Conservation (phyloP, 352 stramenopile species). For the Pythium volutum region DNA sequence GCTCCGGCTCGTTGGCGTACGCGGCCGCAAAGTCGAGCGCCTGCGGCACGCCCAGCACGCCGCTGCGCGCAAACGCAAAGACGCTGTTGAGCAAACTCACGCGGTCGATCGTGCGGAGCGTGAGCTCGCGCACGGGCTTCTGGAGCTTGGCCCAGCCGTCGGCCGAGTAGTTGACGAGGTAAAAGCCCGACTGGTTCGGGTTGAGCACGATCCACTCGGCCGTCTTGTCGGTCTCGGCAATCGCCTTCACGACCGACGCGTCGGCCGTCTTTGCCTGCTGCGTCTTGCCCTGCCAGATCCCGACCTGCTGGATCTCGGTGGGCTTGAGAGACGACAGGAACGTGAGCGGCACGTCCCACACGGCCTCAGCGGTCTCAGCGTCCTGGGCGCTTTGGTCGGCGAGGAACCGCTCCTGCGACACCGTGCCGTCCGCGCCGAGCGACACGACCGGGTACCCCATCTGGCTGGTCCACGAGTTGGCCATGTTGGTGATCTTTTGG, state of each 20-base stretch:
- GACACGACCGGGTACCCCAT: slow-evolving; percentile 93
- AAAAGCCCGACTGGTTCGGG: slow-evolving; percentile 91
- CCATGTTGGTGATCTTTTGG: slow-evolving; percentile 91
- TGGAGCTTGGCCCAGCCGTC: slow-evolving; percentile 85
- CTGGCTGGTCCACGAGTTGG: slow-evolving; percentile 92
- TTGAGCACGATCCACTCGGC: slow-evolving; percentile 96
- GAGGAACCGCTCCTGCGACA: slow-evolving; percentile 94
- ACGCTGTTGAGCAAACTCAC: slow-evolving; percentile 91
- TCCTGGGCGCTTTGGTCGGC: slow-evolving; percentile 59
- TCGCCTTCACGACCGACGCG: slow-evolving; percentile 69
- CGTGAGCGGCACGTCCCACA: slow-evolving; percentile 89
- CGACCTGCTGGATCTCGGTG: slow-evolving; percentile 40
- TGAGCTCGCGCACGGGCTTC: slow-evolving; percentile 41
- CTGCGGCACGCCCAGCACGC: slow-evolving; percentile 40
- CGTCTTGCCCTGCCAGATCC: slow-evolving; percentile 75
- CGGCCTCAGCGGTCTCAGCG: slow-evolving; percentile 34
- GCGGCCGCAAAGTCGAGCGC: slow-evolving; percentile 61
- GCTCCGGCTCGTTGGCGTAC: slow-evolving; percentile 56
- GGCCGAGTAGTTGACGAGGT: slow-evolving; percentile 91
- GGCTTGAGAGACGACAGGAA: slow-evolving; percentile 50
- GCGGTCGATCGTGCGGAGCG: slow-evolving; percentile 83
- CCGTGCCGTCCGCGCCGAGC: slow-evolving; percentile 58
- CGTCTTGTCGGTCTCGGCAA: slow-evolving; percentile 31
- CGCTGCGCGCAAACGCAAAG: slow-evolving; percentile 87
- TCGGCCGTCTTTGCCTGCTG: slow-evolving; percentile 49